Conservation (phyloP, 73 alveolate species). For the Uronychia binucleata region DNA sequence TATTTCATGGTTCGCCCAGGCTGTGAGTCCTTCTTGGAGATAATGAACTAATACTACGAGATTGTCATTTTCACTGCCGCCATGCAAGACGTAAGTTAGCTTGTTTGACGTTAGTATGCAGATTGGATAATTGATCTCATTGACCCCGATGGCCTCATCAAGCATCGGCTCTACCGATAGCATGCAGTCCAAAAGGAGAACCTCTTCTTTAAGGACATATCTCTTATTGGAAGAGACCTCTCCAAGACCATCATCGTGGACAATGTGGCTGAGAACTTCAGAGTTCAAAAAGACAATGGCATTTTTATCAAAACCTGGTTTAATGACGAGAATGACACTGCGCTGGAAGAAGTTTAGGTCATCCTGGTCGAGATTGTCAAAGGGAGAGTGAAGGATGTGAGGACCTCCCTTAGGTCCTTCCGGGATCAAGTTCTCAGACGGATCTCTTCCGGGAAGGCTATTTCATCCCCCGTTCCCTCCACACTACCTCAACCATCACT, state of each 20-base stretch:
- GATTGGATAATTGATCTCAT: constrained; percentile 69
- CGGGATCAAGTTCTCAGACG: constrained; percentile 78
- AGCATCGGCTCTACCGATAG: constrained; percentile 70
- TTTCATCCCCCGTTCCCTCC: background rate
- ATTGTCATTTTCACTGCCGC: constrained; percentile 64
- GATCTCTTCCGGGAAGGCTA: constrained; percentile 62
- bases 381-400: constrained; percentile 77
- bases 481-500: background rate
- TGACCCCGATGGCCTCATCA: constrained; percentile 60
- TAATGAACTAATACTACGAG: constrained; percentile 32
- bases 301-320: constrained; percentile 85
- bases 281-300: constrained; percentile 76
- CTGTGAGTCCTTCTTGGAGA: constrained; percentile 44
- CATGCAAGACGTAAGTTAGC: constrained; percentile 48
- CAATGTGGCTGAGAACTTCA: constrained; percentile 77
- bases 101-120: constrained; percentile 32
- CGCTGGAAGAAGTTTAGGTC: constrained; percentile 77
- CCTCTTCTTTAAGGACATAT: constrained; percentile 45
- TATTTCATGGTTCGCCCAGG: constrained; percentile 59
- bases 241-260: constrained; percentile 57
- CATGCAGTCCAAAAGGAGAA: constrained; percentile 57
- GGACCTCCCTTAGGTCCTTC: constrained; percentile 78
- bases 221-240: constrained; percentile 56
- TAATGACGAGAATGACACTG: constrained; percentile 61
- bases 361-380: constrained; percentile 70